Percentiles rank a stretch among this genome's conserved stretches.
Evolutionary conservation across 2,329 filamentous ascomycete genomes (phyloP).

Genomic region (Exserohilum rostratum): DNA sequence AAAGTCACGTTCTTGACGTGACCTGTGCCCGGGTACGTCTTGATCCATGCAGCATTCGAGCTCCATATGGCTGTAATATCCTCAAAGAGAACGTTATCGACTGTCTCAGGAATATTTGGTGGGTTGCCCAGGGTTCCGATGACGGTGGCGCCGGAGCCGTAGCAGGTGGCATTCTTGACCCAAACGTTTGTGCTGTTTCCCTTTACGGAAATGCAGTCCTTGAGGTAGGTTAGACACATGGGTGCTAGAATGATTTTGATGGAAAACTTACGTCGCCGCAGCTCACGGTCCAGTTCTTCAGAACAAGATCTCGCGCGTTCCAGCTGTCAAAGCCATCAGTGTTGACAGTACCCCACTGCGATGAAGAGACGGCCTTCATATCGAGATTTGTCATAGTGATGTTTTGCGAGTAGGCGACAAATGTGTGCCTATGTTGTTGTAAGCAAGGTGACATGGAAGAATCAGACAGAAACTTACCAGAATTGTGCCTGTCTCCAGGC

Average conservation of each 20-base stretch:
- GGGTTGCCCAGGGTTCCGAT: conserved; percentile 67
- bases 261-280: conserved; percentile 37
- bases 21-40: conserved; percentile 47
- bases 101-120: conserved; percentile 59
- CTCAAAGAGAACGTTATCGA: conserved; percentile 56
- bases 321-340: conserved; percentile 60
- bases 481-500: conserved; percentile 56
- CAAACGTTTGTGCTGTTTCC: conserved; percentile 64
- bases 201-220: conserved; percentile 68
- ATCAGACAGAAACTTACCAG: conserved; percentile 44
- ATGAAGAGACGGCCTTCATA: conserved; percentile 56
- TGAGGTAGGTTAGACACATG: conserved; percentile 37
- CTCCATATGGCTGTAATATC: conserved; percentile 36
- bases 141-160: conserved; percentile 63
- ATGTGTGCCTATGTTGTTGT: conserved; percentile 45
- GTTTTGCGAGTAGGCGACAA: conserved; percentile 56
- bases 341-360: conserved; percentile 56
- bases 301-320: conserved; percentile 56
- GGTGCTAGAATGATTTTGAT: conserved; percentile 16
- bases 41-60: conserved; percentile 40
- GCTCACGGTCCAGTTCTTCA: conserved; percentile 54
- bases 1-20: conserved; percentile 55
- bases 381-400: conserved; percentile 61
- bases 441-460: background rate
- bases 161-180: conserved; percentile 66